phyloP scores from a whole-genome alignment of 352 stramenopile species.

The Globisporangium nagaii region DNA sequence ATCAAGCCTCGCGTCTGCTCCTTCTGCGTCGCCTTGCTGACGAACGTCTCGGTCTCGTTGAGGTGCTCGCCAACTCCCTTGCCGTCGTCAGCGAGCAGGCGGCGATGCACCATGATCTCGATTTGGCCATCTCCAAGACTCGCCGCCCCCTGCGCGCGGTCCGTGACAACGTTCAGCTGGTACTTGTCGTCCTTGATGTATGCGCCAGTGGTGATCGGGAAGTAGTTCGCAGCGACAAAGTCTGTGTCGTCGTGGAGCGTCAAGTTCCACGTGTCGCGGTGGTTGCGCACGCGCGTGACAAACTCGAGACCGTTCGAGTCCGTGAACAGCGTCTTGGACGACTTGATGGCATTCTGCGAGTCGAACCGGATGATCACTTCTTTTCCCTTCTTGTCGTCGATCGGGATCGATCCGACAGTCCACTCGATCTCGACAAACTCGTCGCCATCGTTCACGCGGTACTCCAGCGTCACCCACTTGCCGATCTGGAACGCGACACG shows the following conservation, averaged over 20 bases:
- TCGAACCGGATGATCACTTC: conserved; percentile 94
- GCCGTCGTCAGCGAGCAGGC: conserved; percentile 90
- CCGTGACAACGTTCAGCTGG: conserved; percentile 88
- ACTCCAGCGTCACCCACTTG: conserved; percentile 88
- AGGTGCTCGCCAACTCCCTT: conserved; percentile 91
- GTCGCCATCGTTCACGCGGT: conserved; percentile 79
- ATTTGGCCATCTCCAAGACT: conserved; percentile 89
- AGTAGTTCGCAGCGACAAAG: conserved; percentile 96
- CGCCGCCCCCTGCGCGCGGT: conserved; percentile 90
- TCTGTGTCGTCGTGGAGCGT: conserved; percentile 87
- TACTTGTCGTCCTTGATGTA: conserved; percentile 89
- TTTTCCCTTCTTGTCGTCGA: conserved; percentile 86
- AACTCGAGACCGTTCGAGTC: conserved; percentile 97
- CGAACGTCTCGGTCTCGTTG: conserved; percentile 90
- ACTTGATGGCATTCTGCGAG: conserved; percentile 49
- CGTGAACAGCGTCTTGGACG: conserved; percentile 76
- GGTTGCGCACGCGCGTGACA: conserved; percentile 83
- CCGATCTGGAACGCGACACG: conserved; percentile 77
- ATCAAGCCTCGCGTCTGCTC: conserved; percentile 53
- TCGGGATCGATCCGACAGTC: conserved; percentile 77
- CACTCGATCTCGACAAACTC: conserved; percentile 94
- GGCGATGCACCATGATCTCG: conserved; percentile 98
- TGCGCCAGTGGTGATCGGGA: conserved; percentile 93
- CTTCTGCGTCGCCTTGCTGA: conserved; percentile 53
- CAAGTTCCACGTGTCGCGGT: conserved; percentile 88